phyloP scores from a whole-genome alignment of 192 early-diverging fungal species.

The Backusella morwellensis region DNA sequence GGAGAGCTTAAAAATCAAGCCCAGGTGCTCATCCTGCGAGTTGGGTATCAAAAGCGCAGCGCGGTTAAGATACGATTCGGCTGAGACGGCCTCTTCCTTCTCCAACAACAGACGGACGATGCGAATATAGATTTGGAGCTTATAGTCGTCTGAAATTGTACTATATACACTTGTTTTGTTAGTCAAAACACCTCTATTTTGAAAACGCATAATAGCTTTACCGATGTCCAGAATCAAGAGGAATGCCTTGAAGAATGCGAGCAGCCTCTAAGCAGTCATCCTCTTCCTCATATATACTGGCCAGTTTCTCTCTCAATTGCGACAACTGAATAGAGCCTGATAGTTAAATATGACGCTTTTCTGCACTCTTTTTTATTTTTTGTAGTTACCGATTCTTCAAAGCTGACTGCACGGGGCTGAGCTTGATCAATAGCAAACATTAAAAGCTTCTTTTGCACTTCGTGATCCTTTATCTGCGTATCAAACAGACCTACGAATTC shows the following conservation, averaged over 20 bases:
- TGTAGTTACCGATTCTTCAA: slow-evolving; percentile 74
- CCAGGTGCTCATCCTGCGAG: slow-evolving; percentile 47
- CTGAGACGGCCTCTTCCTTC: slow-evolving; percentile 77
- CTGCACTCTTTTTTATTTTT: background rate
- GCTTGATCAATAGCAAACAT: slow-evolving; percentile 66
- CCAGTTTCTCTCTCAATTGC: slow-evolving; percentile 70
- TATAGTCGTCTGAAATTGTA: slow-evolving; percentile 61
- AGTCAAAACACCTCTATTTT: background rate
- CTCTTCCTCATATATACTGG: slow-evolving; percentile 66
- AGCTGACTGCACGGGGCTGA: slow-evolving; percentile 71
- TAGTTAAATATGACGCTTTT: background rate
- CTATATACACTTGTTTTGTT: slow-evolving; percentile 22
- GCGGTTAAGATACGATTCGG: slow-evolving; percentile 83
- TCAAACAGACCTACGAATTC: slow-evolving; percentile 68
- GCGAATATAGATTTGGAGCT: slow-evolving; percentile 79
- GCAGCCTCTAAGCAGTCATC: slow-evolving; percentile 88
- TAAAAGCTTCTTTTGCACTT: slow-evolving; percentile 58
- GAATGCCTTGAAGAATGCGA: slow-evolving; percentile 80
- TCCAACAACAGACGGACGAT: slow-evolving; percentile 85
- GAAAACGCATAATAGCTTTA: slow-evolving; percentile 9
- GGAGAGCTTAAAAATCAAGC: slow-evolving; percentile 72
- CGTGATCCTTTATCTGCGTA: slow-evolving; percentile 40
- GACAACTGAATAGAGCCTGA: slow-evolving; percentile 52
- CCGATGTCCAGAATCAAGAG: slow-evolving; percentile 88
- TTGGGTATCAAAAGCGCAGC: slow-evolving; percentile 66